Evolutionary conservation across 768 basidiomycete species (phyloP).

Genomic region (Boletus rex-veris): DNA sequence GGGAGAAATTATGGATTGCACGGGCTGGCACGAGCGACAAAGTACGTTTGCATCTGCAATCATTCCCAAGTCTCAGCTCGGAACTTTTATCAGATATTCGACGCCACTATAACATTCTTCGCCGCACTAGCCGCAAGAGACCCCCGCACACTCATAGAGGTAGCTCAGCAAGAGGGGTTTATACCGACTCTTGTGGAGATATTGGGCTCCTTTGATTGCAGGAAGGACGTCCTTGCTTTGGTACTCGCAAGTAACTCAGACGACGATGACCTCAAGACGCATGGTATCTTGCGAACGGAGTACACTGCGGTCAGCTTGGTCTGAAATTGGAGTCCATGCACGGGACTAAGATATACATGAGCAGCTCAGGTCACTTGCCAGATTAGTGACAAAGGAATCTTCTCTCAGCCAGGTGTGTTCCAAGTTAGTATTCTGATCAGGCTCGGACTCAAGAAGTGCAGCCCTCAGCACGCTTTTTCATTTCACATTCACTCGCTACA

Average conservation of each 20-base stretch:
- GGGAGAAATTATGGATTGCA: conserved; percentile 59
- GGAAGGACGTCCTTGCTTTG: conserved; percentile 50
- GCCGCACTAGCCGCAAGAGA: conserved; percentile 62
- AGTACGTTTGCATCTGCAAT: conserved; percentile 32
- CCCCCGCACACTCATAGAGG: conserved; percentile 48
- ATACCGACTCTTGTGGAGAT: conserved; percentile 44
- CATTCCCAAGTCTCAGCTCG: background rate
- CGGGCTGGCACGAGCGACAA: conserved; percentile 63
- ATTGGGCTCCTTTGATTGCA: conserved; percentile 31
- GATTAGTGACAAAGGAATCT: conserved; percentile 35
- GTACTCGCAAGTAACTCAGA: conserved; percentile 35
- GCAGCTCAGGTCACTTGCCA: conserved; percentile 37
- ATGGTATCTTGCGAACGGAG: conserved; percentile 58
- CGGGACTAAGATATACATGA: conserved; percentile 6
- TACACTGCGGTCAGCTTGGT: conserved; percentile 44
- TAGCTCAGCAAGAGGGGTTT: conserved; percentile 40
- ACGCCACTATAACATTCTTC: conserved; percentile 60
- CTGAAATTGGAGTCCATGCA: background rate
- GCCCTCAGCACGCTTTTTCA: conserved; percentile 55
- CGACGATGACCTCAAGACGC: conserved; percentile 46
- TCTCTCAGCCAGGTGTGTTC: conserved; percentile 18
- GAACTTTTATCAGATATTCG: conserved; percentile 49
- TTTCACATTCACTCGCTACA: conserved; percentile 46
- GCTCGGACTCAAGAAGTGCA: conserved; percentile 21
- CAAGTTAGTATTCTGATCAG: background rate